Percentiles rank a stretch among this genome's conserved stretches.
phyloP scores from a whole-genome alignment of 2,329 filamentous ascomycete species.

The Aureobasidium sp. region DNA sequence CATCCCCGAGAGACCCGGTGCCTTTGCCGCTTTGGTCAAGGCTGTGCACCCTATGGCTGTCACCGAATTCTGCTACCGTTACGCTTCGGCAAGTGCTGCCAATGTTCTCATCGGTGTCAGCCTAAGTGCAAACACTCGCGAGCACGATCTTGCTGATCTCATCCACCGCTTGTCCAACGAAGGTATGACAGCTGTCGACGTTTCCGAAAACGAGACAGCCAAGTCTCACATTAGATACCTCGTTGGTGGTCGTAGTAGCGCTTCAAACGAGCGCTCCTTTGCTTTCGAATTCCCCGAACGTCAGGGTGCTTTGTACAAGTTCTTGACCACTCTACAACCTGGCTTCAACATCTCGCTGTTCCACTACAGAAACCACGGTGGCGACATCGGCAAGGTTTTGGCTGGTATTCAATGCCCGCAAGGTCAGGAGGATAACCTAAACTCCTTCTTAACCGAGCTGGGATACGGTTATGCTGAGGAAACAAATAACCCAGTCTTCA shows the following conservation, averaged over 20 bases:
- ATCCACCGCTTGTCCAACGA: slow-evolving; percentile 58
- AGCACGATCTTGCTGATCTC: slow-evolving; percentile 62
- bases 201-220: slow-evolving; percentile 81
- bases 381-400: slow-evolving; percentile 86
- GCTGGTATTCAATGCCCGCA: slow-evolving; percentile 84
- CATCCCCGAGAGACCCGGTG: slow-evolving; percentile 83
- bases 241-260: slow-evolving; percentile 72
- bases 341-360: slow-evolving; percentile 96
- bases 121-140: slow-evolving; percentile 62
- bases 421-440: slow-evolving; percentile 57
- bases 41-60: slow-evolving; percentile 80
- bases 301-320: slow-evolving; percentile 84
- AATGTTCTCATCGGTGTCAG: slow-evolving; percentile 87
- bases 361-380: slow-evolving; percentile 94
- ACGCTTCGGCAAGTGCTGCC: slow-evolving; percentile 59
- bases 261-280: slow-evolving; percentile 81
- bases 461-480: slow-evolving; percentile 57
- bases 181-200: slow-evolving; percentile 69
- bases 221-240: slow-evolving; percentile 93
- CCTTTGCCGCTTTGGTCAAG: slow-evolving; percentile 81
- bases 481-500: slow-evolving; percentile 50
- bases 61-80: slow-evolving; percentile 93
- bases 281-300: slow-evolving; percentile 97
- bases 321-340: slow-evolving; percentile 74
- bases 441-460: slow-evolving; percentile 51